phyloP scores from a whole-genome alignment of 257 asterid genomes.

The Przewalskia tangutica region DNA sequence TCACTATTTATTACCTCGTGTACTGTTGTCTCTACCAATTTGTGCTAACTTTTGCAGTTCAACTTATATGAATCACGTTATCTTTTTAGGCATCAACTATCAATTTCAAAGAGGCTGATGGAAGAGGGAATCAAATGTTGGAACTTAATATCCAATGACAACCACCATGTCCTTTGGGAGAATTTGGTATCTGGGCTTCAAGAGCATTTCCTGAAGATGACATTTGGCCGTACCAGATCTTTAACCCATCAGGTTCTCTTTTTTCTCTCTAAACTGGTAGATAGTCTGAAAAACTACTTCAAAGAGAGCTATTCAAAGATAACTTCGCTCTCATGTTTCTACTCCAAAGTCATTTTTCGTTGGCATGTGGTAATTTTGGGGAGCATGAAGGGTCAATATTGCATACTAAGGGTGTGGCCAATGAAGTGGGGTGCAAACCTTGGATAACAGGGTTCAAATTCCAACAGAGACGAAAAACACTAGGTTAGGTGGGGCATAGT shows the following conservation, averaged over 20 bases:
- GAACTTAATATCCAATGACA: conserved; percentile 46
- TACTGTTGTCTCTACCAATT: background rate
- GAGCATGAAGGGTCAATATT: background rate
- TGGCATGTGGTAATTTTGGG: background rate
- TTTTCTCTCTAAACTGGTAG: background rate
- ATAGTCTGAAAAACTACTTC: background rate
- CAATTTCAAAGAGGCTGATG: conserved; percentile 61
- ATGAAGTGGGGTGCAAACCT: background rate
- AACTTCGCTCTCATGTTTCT: background rate
- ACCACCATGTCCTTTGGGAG: conserved; percentile 66
- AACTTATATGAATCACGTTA: conserved; percentile 8
- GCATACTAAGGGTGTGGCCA: background rate
- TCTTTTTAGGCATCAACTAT: conserved; percentile 61
- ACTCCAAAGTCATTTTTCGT: background rate
- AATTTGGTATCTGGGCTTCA: conserved; percentile 40
- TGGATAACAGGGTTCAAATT: background rate
- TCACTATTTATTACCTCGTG: background rate
- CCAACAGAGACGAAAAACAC: background rate
- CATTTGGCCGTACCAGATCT: conserved; percentile 44
- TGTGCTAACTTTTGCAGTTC: background rate
- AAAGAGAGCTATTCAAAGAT: background rate
- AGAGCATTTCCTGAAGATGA: conserved; percentile 46
- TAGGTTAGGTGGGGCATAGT: background rate
- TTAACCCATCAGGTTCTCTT: conserved; percentile 51
- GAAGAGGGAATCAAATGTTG: conserved; percentile 68